phyloP scores from a whole-genome alignment of 768 basidiomycete genomes.

The Leccinellum rugosiceps region DNA sequence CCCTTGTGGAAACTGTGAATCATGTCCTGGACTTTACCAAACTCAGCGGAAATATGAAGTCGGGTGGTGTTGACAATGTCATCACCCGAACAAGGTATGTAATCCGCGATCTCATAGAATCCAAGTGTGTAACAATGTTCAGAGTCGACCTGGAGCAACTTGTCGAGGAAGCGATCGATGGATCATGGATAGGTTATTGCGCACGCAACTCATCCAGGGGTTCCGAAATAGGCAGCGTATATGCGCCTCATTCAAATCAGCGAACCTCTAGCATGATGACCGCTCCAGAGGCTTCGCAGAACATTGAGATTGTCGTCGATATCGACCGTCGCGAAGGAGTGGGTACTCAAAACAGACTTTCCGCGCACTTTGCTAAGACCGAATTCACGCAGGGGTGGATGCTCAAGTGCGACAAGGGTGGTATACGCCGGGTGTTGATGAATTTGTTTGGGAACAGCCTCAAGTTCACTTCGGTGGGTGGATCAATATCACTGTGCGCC shows the following conservation, averaged over 20 bases:
- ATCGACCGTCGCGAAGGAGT: slow-evolving; percentile 72
- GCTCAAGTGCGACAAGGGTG: slow-evolving; percentile 87
- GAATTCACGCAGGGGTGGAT: slow-evolving; percentile 65
- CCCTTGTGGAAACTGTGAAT: slow-evolving; percentile 93
- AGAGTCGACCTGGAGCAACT: slow-evolving; percentile 77
- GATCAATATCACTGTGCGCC: not conserved
- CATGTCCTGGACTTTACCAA: slow-evolving; percentile 97
- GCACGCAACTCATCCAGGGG: slow-evolving; percentile 70
- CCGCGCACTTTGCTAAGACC: slow-evolving; percentile 3
- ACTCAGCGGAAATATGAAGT: slow-evolving; percentile 79
- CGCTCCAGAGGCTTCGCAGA: slow-evolving; percentile 31
- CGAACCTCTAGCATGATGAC: slow-evolving; percentile 41
- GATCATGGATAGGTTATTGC: slow-evolving; percentile 90
- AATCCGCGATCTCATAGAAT: not conserved
- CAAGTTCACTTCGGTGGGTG: slow-evolving; percentile 80
- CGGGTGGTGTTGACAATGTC: slow-evolving; percentile 73
- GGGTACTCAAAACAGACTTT: slow-evolving; percentile 20
- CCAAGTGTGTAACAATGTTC: not conserved
- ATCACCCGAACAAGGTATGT: slow-evolving; percentile 65
- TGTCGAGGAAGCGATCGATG: slow-evolving; percentile 87
- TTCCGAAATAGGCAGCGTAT: slow-evolving; percentile 89
- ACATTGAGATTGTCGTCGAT: slow-evolving; percentile 87
- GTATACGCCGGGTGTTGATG: slow-evolving; percentile 89
- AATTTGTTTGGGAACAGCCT: slow-evolving; percentile 93
- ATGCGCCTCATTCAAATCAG: slow-evolving; percentile 66